These are phyloP conservation scores for Corchorus olitorius DNA, from an alignment of 345 rosid genomes.

Conservation along the genomic window DNA sequence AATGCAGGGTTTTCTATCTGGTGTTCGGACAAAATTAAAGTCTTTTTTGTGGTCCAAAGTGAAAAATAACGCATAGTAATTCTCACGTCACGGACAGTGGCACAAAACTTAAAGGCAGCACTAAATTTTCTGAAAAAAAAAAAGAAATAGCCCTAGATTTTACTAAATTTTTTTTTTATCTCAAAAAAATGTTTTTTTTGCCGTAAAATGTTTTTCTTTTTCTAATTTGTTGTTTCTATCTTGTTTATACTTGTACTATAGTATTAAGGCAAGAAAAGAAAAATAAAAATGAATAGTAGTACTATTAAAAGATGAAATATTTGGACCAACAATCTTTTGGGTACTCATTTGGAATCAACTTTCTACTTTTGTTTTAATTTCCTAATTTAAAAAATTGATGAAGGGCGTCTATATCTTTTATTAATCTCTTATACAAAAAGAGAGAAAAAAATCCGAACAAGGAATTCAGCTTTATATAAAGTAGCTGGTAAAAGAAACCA, in stretches of 20 bases:
- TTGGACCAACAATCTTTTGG: no score
- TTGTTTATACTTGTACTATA: neutral
- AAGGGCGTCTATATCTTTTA: no score
- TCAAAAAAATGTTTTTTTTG: neutral
- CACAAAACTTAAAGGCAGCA: neutral
- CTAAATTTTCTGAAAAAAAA: no score
- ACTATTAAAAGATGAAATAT: no score
- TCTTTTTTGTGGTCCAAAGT: neutral
- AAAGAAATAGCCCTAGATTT: no score
- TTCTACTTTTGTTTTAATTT: no score
- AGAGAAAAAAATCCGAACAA: neutral
- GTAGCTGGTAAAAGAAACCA: neutral
- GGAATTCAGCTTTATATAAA: neutral
- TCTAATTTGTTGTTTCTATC: neutral
- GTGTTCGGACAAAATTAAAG: slow-evolving; percentile 15
- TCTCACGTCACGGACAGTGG: neutral
- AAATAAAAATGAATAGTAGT: no score
- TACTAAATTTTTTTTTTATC: no score
- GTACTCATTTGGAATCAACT: no score
- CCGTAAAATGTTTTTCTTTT: neutral
- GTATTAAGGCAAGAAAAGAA: neutral
- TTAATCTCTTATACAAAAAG: no score
- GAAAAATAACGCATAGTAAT: neutral
- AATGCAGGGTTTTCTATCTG: neutral
- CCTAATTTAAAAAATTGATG: no score